Conservation (phyloP, 805 yeast species). For the Candida broadrunensis region DNA sequence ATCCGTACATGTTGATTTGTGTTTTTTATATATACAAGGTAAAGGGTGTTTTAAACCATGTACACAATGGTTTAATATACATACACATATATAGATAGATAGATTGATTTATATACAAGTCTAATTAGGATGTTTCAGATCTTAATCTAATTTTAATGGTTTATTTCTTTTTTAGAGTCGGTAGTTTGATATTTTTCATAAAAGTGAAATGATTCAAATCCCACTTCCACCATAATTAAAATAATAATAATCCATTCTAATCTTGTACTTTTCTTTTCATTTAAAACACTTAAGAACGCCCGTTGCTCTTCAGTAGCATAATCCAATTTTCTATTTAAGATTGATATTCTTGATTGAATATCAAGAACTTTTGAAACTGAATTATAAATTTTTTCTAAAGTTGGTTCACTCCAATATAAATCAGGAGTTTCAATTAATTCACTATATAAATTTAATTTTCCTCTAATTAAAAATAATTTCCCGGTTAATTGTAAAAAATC, state of each 20-base stretch:
- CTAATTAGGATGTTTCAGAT: too few relatives aligned
- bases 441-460: constrained; percentile 79
- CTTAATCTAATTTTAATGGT: too few relatives aligned
- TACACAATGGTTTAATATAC: too few relatives aligned
- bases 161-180: too few relatives aligned
- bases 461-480: constrained; percentile 68
- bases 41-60: too few relatives aligned
- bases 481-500: constrained; percentile 74
- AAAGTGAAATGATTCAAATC: constrained; percentile 76
- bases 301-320: constrained; percentile 88
- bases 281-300: constrained; percentile 69
- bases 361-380: constrained; percentile 71
- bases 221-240: constrained; percentile 79
- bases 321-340: constrained; percentile 80
- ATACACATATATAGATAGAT: too few relatives aligned
- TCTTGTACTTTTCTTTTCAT: constrained; percentile 71
- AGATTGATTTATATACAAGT: too few relatives aligned
- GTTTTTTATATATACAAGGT: too few relatives aligned
- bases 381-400: constrained; percentile 71
- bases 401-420: constrained; percentile 89
- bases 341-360: constrained; percentile 70
- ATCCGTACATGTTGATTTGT: too few relatives aligned
- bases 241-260: constrained; percentile 88
- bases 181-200: constrained; percentile 25
- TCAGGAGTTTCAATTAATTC: constrained; percentile 92